phyloP scores from a whole-genome alignment of 2,329 filamentous ascomycete species.

The Fusarium domesticum region DNA sequence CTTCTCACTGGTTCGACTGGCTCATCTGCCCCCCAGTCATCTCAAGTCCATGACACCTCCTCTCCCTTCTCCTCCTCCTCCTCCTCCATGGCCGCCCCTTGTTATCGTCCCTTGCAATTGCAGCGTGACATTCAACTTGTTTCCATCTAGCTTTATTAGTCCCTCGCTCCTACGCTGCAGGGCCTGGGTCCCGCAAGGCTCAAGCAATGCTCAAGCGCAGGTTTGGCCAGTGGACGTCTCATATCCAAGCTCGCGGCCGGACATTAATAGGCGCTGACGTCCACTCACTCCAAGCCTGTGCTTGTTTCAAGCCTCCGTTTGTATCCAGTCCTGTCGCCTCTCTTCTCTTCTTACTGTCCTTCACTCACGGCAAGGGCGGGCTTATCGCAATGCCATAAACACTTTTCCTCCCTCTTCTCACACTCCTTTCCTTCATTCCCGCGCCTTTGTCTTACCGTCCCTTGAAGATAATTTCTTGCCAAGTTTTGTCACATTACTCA shows the following conservation, averaged over 20 bases:
- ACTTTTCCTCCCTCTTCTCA: slow-evolving; percentile 14
- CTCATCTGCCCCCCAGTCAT: not conserved
- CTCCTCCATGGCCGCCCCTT: slow-evolving; percentile 16
- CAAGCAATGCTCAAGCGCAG: slow-evolving; percentile 19
- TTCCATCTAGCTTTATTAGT: slow-evolving; percentile 17
- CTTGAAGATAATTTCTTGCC: slow-evolving; percentile 8
- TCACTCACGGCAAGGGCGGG: slow-evolving; percentile 24
- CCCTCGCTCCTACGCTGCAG: slow-evolving; percentile 21
- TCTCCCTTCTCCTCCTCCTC: slow-evolving; percentile 13
- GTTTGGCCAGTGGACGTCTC: slow-evolving; percentile 24
- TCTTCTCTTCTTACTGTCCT: slow-evolving; percentile 21
- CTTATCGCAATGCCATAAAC: slow-evolving; percentile 29
- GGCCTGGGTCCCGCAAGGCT: slow-evolving; percentile 22
- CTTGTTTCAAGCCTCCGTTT: slow-evolving; percentile 29
- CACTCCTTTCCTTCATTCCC: slow-evolving; percentile 24
- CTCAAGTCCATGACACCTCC: not conserved
- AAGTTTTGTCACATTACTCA: slow-evolving; percentile 11
- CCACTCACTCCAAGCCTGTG: slow-evolving; percentile 22
- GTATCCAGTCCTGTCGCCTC: slow-evolving; percentile 2
- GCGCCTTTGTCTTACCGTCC: slow-evolving; percentile 13
- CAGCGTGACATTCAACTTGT: slow-evolving; percentile 5
- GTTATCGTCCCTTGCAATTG: slow-evolving; percentile 20
- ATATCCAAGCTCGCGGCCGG: slow-evolving; percentile 26
- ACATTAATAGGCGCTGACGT: slow-evolving; percentile 30
- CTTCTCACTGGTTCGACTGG: not conserved